Conservation (phyloP, 176 grass and related monocot genomes). For the Chloris gayana region DNA sequence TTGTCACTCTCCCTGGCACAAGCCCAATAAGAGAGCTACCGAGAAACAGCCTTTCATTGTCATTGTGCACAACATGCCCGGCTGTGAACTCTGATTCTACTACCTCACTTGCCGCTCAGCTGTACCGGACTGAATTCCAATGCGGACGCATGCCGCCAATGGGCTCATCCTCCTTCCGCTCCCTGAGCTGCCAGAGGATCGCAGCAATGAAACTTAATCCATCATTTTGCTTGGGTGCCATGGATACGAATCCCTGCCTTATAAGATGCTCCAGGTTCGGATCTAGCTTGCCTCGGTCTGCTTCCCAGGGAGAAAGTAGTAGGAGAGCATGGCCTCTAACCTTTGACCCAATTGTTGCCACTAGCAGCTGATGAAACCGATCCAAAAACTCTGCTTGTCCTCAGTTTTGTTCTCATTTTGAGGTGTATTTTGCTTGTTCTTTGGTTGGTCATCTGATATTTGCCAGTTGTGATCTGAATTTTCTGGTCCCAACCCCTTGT, state of each 20-base stretch:
- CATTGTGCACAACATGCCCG: constrained; percentile 78
- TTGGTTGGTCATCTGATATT: constrained; percentile 34
- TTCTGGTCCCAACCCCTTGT: constrained; percentile 19
- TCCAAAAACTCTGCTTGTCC: not conserved
- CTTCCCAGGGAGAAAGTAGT: constrained; percentile 68
- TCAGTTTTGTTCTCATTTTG: constrained; percentile 35
- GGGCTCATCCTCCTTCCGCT: constrained; percentile 80
- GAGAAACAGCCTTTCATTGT: constrained; percentile 71
- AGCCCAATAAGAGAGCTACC: constrained; percentile 69
- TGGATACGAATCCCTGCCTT: constrained; percentile 67
- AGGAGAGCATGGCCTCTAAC: constrained; percentile 70
- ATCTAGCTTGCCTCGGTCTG: constrained; percentile 51
- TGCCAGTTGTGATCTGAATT: constrained; percentile 32
- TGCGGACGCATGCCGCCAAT: constrained; percentile 53
- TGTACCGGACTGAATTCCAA: constrained; percentile 65
- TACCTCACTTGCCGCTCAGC: constrained; percentile 36
- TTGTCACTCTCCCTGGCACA: constrained; percentile 53
- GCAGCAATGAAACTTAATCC: constrained; percentile 74
- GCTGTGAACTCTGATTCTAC: constrained; percentile 64
- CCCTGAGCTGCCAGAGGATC: constrained; percentile 83
- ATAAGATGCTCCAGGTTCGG: constrained; percentile 60
- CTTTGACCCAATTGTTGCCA: constrained; percentile 55
- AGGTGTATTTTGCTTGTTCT: constrained; percentile 21
- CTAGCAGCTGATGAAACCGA: constrained; percentile 44
- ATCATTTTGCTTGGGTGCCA: constrained; percentile 73